These are phyloP conservation scores for Passalora sequoiae DNA, from an alignment of 2,329 filamentous ascomycete genomes.

Conservation along the genomic window DNA sequence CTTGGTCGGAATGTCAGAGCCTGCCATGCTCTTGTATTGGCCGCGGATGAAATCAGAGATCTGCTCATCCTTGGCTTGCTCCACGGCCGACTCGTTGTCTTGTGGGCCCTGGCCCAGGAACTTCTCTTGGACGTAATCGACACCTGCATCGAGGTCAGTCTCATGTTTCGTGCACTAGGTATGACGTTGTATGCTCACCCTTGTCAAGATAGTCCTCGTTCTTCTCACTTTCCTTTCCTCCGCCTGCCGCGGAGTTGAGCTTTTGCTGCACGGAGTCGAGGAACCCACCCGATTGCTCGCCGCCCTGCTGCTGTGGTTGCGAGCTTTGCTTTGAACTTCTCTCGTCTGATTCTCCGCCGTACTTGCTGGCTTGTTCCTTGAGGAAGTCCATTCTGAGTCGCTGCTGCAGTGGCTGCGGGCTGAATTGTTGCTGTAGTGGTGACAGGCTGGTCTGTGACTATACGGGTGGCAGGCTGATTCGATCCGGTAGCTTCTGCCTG, in stretches of 20 bases:
- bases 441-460: too few species aligned
- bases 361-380: slow-evolving; percentile 32
- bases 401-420: too few species aligned
- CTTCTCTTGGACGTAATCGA: slow-evolving; percentile 75
- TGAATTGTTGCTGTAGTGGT: too few species aligned
- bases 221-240: slow-evolving; percentile 67
- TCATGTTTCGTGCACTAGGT: neutral
- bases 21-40: slow-evolving; percentile 65
- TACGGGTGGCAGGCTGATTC: too few species aligned
- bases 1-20: slow-evolving; percentile 62
- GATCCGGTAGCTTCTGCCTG: too few species aligned
- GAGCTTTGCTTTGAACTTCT: slow-evolving; percentile 21
- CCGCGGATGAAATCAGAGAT: slow-evolving; percentile 67
- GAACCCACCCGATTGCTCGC: slow-evolving; percentile 40
- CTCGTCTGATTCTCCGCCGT: slow-evolving; percentile 28
- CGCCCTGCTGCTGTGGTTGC: slow-evolving; percentile 17
- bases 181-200: slow-evolving; percentile 45
- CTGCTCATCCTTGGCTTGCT: slow-evolving; percentile 79
- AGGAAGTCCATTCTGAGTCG: slow-evolving; percentile 45
- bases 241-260: slow-evolving; percentile 66
- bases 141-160: slow-evolving; percentile 45
- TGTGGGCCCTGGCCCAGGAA: slow-evolving; percentile 66
- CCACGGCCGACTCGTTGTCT: slow-evolving; percentile 62
- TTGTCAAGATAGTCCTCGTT: slow-evolving; percentile 78
- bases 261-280: slow-evolving; percentile 62